phyloP scores from a whole-genome alignment of 129 eudicot species.

The Tagetes erecta region DNA sequence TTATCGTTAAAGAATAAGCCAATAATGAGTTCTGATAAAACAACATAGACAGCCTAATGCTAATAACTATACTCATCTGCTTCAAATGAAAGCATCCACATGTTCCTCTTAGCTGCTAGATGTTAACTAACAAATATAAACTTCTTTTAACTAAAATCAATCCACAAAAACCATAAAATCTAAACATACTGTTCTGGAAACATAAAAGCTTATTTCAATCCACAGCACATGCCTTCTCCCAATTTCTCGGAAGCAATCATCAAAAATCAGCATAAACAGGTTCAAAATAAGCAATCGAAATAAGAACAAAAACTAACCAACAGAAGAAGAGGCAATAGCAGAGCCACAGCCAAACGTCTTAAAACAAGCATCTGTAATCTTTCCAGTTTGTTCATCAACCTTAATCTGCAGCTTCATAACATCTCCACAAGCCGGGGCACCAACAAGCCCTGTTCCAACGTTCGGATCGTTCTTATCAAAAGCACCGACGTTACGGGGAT shows the following conservation, averaged over 20 bases:
- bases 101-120: background rate
- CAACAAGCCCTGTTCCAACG: conserved; percentile 95
- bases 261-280: background rate
- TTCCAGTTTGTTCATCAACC: conserved; percentile 77
- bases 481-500: conserved; percentile 94
- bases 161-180: conserved; percentile 1
- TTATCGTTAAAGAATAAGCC: background rate
- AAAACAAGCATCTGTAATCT: conserved; percentile 82
- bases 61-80: background rate
- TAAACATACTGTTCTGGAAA: background rate
- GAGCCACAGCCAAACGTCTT: conserved; percentile 98
- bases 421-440: conserved; percentile 99
- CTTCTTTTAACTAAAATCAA: background rate
- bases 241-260: background rate
- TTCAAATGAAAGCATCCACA: background rate
- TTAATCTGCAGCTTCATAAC: conserved; percentile 94
- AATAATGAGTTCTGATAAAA: background rate
- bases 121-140: background rate
- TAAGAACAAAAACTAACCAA: conserved; percentile 51
- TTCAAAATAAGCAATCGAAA: background rate
- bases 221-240: background rate
- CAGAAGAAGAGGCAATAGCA: conserved; percentile 97
- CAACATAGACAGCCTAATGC: conserved; percentile 2
- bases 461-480: conserved; percentile 88
- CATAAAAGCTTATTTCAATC: too few relatives aligned